Base-by-base conservation (phyloP, 1,139 yeast genomes). In the Saccharomycopsis hybrid region DNA sequence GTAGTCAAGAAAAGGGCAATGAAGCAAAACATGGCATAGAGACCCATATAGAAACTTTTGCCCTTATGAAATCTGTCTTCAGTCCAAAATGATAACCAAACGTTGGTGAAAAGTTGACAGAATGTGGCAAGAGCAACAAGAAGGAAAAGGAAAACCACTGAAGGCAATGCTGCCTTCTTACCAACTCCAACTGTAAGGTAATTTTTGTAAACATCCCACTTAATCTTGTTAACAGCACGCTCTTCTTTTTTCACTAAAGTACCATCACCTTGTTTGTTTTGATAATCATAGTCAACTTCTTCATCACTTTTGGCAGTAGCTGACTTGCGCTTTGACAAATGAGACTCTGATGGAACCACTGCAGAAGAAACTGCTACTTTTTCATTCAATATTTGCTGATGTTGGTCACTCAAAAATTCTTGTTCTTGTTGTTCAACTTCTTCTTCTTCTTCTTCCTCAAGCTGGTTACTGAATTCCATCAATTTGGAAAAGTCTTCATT, bases 51-150 rank as follows among this genome's bases (percentile, higher is more conserved):
- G 39, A 36, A 36, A n/a, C 39, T 13, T 9, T 36, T 36, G 39
- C 18, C 7, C 13, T n/a, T 36, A 9, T 36, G 5, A 53, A 67
- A 71, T 49, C 62, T 65, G 36, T 54, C 46, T 35, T 62, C 65
- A 2, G 65, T 61, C 75, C 75, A 71, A 55, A 63, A 71, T 1
- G 74, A 67, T 50, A 71, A 59, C 74, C 74, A 70, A 25, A 66
- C 65, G 54, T 65, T 65, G 27, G 68, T 60, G 54, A 66, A 67
- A 32, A 64, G 53, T 47, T 61, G 64, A 42, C 61, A 59, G 56
- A 66, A 64, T 1, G 65, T 62, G 36, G 63, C 58, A 33, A 65
- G 50, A 1, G 60, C 44, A 2, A 66, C 36, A 1, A 68, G 48
- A 7, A 58, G 31, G 28, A 51, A 46, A 24, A 35, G 4, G 2